Evolutionary conservation across 2,329 filamentous ascomycete genomes (phyloP).

Genomic region (Penicillium sp.): DNA sequence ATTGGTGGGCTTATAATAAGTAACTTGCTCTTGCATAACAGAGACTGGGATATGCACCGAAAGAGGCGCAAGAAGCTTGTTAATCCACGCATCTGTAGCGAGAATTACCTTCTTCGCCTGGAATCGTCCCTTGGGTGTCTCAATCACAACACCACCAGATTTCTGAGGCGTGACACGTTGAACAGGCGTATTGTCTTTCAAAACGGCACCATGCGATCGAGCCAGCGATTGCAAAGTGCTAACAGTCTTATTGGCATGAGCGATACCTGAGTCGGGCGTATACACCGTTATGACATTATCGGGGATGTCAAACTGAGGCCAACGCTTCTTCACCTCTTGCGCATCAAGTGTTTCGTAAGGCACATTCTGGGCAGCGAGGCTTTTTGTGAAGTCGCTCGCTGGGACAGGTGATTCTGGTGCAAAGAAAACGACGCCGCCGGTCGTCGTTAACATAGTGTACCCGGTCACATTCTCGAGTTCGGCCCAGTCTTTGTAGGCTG

Average conservation of each 20-base stretch:
- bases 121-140: conserved; percentile 23
- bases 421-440: conserved; percentile 28
- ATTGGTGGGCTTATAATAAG: conserved; percentile 28
- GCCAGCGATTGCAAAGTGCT: conserved; percentile 23
- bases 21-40: conserved; percentile 30
- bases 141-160: conserved; percentile 15
- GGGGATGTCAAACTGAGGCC: conserved; percentile 26
- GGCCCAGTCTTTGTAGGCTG: conserved; percentile 31
- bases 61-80: conserved; percentile 25
- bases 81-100: conserved; percentile 27
- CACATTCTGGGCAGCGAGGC: conserved; percentile 17
- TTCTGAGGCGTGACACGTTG: conserved; percentile 16
- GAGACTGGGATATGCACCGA: conserved; percentile 22
- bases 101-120: conserved; percentile 24
- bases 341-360: conserved; percentile 26
- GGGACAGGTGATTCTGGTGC: conserved; percentile 12
- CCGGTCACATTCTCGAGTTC: conserved; percentile 21
- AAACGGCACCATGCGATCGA: conserved; percentile 20
- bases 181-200: conserved; percentile 25
- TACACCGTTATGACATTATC: conserved; percentile 23
- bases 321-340: conserved; percentile 22
- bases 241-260: conserved; percentile 26
- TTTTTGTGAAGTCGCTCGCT: conserved; percentile 15
- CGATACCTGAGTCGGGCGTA: conserved; percentile 28
- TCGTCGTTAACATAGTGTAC: conserved; percentile 24